phyloP scores from a whole-genome alignment of 2,329 filamentous ascomycete genomes.

The Stenocarpella maydis region DNA sequence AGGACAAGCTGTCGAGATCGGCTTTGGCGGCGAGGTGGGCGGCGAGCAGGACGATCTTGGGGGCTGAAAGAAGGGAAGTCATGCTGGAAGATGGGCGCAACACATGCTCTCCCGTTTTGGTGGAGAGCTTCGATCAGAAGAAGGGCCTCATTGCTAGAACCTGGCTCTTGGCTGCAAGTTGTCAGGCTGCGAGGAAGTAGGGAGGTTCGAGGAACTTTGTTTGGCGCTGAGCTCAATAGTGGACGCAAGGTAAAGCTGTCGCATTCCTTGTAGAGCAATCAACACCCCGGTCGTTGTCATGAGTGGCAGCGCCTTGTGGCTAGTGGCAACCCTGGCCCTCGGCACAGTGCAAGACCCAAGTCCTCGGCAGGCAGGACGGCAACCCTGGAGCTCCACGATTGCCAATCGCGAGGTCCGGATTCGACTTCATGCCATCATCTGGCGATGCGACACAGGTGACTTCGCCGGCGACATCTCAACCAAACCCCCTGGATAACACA shows the following conservation, averaged over 20 bases:
- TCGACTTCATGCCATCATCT: slow-evolving; percentile 32
- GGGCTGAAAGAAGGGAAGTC: slow-evolving; percentile 61
- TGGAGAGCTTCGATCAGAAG: not conserved
- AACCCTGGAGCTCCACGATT: slow-evolving; percentile 14
- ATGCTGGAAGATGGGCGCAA: slow-evolving; percentile 44
- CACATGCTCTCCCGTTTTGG: slow-evolving; percentile 29
- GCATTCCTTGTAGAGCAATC: slow-evolving; percentile 14
- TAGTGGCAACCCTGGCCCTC: not conserved
- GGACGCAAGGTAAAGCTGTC: not conserved
- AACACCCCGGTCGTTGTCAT: slow-evolving; percentile 13
- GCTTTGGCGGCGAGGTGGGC: slow-evolving; percentile 73
- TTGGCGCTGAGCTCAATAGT: slow-evolving; percentile 18
- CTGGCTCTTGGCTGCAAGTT: not conserved
- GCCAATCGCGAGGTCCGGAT: slow-evolving; percentile 24
- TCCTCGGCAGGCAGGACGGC: slow-evolving; percentile 11
- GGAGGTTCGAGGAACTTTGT: slow-evolving; percentile 5
- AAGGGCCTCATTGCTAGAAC: slow-evolving; percentile 6
- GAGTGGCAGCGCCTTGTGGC: slow-evolving; percentile 21
- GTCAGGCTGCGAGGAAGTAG: not conserved
- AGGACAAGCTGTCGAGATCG: slow-evolving; percentile 69
- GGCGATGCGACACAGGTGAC: slow-evolving; percentile 27
- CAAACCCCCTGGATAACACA: slow-evolving; percentile 14
- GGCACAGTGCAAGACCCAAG: not conserved
- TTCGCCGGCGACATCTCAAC: slow-evolving; percentile 17
- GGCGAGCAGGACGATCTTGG: slow-evolving; percentile 77